A percentile compares a stretch with the other conserved stretches of the same genome.
Evolutionary conservation across 1,284 basidiomycete species (phyloP).

Genomic region (Melampsora abietis-canadensis): DNA sequence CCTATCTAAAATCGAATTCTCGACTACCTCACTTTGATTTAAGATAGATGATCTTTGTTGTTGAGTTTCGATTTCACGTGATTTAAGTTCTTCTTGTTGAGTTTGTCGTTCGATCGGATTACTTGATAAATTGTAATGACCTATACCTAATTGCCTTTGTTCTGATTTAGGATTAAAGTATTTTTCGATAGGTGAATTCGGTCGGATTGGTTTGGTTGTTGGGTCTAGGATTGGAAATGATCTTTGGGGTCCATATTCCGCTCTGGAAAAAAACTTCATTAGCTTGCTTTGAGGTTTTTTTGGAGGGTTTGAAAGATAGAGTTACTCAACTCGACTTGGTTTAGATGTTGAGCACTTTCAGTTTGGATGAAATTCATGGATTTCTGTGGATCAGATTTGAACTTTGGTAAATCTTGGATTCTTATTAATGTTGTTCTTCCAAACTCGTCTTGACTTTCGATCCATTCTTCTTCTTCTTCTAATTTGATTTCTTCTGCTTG

Average conservation of each 20-base stretch:
- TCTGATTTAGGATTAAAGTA: conserved; percentile 31
- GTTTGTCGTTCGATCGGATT: conserved; percentile 14
- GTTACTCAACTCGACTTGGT: neutral
- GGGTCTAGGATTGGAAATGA: conserved; percentile 11
- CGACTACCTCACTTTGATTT: neutral
- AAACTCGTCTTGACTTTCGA: conserved; percentile 31
- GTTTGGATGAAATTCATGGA: conserved; percentile 23
- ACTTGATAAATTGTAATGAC: conserved; percentile 15
- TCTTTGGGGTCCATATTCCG: conserved; percentile 28
- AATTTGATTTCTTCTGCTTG: neutral
- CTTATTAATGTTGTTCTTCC: conserved; percentile 11
- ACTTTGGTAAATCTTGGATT: neutral
- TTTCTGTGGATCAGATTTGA: conserved; percentile 15
- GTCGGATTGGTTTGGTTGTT: neutral
- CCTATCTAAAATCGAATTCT: neutral
- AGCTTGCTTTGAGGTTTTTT: neutral
- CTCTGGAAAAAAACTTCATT: neutral
- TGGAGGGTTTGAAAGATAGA: neutral
- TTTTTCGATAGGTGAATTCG: conserved; percentile 13
- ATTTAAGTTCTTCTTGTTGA: conserved; percentile 21
- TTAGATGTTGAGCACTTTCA: conserved; percentile 20
- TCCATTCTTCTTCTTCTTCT: conserved; percentile 26
- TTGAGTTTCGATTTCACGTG: conserved; percentile 13
- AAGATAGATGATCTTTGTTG: neutral
- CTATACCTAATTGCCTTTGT: conserved; percentile 19